A percentile compares a stretch with the other conserved stretches of the same genome.
phyloP scores from a whole-genome alignment of 768 basidiomycete species.

The Russula lepida region DNA sequence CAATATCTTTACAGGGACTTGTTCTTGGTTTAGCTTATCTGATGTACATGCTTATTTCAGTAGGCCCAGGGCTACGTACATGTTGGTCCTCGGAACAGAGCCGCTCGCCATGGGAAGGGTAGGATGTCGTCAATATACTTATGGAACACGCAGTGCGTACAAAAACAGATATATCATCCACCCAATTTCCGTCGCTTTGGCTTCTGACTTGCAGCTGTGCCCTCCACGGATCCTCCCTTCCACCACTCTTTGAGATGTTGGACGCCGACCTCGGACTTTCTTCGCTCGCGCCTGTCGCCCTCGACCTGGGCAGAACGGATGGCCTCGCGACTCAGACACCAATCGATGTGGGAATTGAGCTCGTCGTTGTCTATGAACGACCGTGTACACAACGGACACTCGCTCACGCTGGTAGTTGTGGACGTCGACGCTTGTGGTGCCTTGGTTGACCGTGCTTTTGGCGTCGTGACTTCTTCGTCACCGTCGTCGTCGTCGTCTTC shows the following conservation, averaged over 20 bases:
- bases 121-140: background rate
- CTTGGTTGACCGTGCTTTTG: background rate
- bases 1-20: background rate
- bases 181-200: conserved; percentile 9
- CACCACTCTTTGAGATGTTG: conserved; percentile 9
- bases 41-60: background rate
- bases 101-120: background rate
- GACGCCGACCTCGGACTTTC: background rate
- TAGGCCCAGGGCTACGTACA: background rate
- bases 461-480: background rate
- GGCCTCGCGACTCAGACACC: conserved; percentile 71
- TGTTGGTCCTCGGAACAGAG: background rate
- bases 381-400: conserved; percentile 69
- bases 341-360: conserved; percentile 84
- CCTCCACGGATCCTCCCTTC: conserved; percentile 6
- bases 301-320: conserved; percentile 60
- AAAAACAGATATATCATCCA: background rate
- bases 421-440: background rate
- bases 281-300: conserved; percentile 14
- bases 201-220: background rate
- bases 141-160: background rate
- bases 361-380: conserved; percentile 63
- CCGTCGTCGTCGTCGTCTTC: background rate
- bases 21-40: background rate
- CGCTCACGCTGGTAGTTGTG: conserved; percentile 23